phyloP scores from a whole-genome alignment of 148 eudicot genomes.

The Silene conica region DNA sequence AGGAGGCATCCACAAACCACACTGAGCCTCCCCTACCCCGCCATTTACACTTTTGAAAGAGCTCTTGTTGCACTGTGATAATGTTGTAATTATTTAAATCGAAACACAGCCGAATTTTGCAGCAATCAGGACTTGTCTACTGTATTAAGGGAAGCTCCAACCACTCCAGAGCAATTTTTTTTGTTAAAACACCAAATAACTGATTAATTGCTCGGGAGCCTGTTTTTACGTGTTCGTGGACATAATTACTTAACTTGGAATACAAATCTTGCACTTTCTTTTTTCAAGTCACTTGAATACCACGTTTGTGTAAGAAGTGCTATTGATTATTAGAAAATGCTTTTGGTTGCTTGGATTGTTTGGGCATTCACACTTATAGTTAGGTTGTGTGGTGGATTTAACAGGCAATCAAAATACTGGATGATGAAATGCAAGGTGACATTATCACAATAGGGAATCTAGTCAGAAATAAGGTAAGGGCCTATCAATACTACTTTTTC shows the following conservation, averaged over 20 bases:
- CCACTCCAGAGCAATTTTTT: neutral
- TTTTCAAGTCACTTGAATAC: neutral
- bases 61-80: neutral
- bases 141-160: neutral
- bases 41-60: no score
- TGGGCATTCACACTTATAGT: neutral
- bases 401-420: slow-evolving; percentile 77
- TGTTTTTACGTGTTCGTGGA: neutral
- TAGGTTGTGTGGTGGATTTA: slow-evolving; percentile 12
- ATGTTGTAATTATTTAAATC: neutral
- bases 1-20: no score
- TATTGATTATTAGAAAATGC: neutral
- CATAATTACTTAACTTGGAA: neutral
- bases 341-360: neutral
- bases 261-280: neutral
- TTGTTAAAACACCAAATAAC: neutral
- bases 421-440: slow-evolving; percentile 97
- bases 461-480: slow-evolving; percentile 78
- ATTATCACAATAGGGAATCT: slow-evolving; percentile 78
- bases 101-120: neutral
- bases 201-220: neutral
- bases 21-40: no score
- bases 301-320: neutral
- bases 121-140: neutral
- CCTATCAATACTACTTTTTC: neutral